Evolutionary conservation across 208 protist species (phyloP).

Genomic region (Leishmania turanica): DNA sequence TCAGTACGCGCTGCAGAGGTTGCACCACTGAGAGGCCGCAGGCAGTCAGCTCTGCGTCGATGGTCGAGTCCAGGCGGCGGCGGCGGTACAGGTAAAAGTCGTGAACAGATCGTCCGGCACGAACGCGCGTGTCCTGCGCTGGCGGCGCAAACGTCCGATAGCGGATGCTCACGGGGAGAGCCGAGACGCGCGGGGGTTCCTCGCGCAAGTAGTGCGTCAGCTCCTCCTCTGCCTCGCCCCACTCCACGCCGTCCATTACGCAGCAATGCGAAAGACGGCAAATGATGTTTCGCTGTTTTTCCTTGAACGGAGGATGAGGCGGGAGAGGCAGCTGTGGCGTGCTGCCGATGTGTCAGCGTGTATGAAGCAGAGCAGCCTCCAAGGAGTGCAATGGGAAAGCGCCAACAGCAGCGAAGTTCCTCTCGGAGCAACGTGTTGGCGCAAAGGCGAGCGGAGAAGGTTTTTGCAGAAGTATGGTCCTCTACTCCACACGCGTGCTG

Average conservation of each 20-base stretch:
- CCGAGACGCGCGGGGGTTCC: slow-evolving; percentile 29
- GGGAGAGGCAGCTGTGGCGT: neutral
- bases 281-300: neutral
- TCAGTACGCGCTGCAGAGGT: slow-evolving; percentile 39
- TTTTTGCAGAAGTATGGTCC: neutral
- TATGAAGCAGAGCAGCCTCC: neutral
- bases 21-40: slow-evolving; percentile 24
- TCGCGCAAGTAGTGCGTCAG: slow-evolving; percentile 19
- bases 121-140: slow-evolving; percentile 20
- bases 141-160: slow-evolving; percentile 32
- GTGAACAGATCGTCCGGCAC: slow-evolving; percentile 22
- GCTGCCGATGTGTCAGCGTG: neutral
- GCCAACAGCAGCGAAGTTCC: too few relatives aligned
- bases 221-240: slow-evolving; percentile 33
- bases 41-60: slow-evolving; percentile 29
- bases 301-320: neutral
- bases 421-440: too few relatives aligned
- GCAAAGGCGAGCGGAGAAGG: neutral
- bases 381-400: too few relatives aligned
- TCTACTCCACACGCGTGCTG: neutral
- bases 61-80: slow-evolving; percentile 25
- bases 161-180: slow-evolving; percentile 29
- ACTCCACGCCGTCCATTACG: slow-evolving; percentile 18
- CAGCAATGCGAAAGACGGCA: neutral
- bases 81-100: slow-evolving; percentile 36